These are phyloP conservation scores for Fonsecaea pugnacius DNA, from an alignment of 2,329 filamentous ascomycete species.

Conservation along the genomic window DNA sequence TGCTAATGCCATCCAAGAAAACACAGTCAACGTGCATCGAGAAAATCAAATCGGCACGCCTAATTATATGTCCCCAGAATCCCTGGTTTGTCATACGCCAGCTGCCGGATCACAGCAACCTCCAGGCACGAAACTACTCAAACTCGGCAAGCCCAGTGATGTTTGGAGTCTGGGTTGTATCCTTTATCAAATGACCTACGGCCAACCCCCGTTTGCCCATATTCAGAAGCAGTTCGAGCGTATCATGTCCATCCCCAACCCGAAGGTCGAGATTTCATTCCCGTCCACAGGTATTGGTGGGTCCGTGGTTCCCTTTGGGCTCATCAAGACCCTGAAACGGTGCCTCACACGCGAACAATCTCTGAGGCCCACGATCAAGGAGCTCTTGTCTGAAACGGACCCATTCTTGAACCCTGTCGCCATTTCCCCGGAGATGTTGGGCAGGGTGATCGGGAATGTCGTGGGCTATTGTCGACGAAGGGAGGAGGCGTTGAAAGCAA, in stretches of 20 bases:
- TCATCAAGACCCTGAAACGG: conserved; percentile 60
- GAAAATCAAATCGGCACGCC: conserved; percentile 94
- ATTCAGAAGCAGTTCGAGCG: conserved; percentile 84
- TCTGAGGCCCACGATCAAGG: conserved; percentile 60
- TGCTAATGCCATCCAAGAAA: conserved; percentile 94
- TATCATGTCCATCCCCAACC: conserved; percentile 63
- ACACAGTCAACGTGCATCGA: conserved; percentile 96
- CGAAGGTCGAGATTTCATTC: conserved; percentile 54
- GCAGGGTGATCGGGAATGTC: conserved; percentile 63
- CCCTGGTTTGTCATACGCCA: conserved; percentile 83
- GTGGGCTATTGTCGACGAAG: conserved; percentile 59
- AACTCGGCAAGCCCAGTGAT: conserved; percentile 92
- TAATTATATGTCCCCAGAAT: conserved; percentile 98
- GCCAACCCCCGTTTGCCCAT: conserved; percentile 91
- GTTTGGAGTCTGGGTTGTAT: conserved; percentile 97
- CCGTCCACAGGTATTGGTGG: conserved; percentile 53
- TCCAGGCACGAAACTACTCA: conserved; percentile 74
- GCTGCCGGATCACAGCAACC: conserved; percentile 50
- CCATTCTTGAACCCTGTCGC: conserved; percentile 62
- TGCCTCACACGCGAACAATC: conserved; percentile 64
- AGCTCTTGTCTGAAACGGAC: conserved; percentile 61
- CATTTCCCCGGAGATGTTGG: conserved; percentile 63
- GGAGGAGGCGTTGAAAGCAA: conserved; percentile 34
- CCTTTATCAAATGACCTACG: conserved; percentile 96
- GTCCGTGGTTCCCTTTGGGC: conserved; percentile 57